A percentile compares a stretch with the other conserved stretches of the same genome.
These are phyloP conservation scores for Pachysandra terminalis DNA, from an alignment of 164 flowering plant species.

Conservation along the genomic window DNA sequence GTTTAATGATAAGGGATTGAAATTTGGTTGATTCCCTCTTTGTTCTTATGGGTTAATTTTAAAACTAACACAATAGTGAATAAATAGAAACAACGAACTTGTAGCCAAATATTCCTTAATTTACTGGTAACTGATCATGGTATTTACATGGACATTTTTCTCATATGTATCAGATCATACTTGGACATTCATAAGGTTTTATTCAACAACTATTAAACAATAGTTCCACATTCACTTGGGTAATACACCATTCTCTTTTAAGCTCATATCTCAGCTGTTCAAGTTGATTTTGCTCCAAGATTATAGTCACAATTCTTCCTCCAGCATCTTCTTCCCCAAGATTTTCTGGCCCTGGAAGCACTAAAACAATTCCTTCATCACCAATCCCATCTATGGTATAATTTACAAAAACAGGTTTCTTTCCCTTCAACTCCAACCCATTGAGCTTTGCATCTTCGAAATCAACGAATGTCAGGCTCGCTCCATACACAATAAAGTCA, in stretches of 20 bases:
- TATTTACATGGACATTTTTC: neutral
- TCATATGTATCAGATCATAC: no score
- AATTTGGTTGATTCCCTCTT: neutral
- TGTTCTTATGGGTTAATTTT: no score
- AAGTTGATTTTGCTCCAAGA: conserved; percentile 43
- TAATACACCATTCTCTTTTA: conserved; percentile 31
- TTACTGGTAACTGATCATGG: neutral
- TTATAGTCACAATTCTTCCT: conserved; percentile 38
- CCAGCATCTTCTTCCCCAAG: conserved; percentile 13
- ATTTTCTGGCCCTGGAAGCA: conserved; percentile 40
- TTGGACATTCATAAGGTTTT: no score
- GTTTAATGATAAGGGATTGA: no score
- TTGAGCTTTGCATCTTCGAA: conserved; percentile 45
- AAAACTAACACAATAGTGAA: no score
- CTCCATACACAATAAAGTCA: conserved; percentile 56
- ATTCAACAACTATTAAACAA: neutral
- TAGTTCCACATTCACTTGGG: neutral
- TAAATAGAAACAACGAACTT: neutral
- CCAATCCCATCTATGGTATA: conserved; percentile 58
- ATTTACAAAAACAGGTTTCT: conserved; percentile 41
- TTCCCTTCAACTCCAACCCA: conserved; percentile 47
- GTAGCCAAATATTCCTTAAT: neutral
- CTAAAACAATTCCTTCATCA: conserved; percentile 63
- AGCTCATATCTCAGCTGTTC: conserved; percentile 36
- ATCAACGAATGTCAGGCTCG: conserved; percentile 65